phyloP scores from a whole-genome alignment of 345 rosid genomes.

The Camelina neglecta region DNA sequence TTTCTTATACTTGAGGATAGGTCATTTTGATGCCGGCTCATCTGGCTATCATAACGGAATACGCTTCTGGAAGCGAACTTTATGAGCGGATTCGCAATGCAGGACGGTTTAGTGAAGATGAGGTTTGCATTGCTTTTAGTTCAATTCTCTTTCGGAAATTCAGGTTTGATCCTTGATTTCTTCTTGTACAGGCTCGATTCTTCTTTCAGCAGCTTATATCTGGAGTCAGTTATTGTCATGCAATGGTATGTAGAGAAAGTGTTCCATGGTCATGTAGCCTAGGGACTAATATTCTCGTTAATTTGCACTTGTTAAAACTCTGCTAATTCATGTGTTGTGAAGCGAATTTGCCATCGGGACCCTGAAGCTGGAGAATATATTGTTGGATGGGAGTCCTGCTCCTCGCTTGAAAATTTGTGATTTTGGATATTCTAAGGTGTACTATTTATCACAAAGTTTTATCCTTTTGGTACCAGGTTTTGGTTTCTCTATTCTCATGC shows the following conservation, averaged over 20 bases:
- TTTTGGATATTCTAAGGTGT: constrained; percentile 97
- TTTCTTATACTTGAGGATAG: constrained; percentile 44
- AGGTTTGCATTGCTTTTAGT: constrained; percentile 50
- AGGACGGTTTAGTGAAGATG: constrained; percentile 90
- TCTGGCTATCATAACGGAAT: constrained; percentile 95
- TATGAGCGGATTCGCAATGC: constrained; percentile 85
- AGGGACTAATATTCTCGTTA: not conserved
- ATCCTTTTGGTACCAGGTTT: not conserved
- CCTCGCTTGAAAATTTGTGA: constrained; percentile 95
- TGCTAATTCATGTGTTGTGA: constrained; percentile 36
- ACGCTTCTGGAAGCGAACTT: constrained; percentile 94
- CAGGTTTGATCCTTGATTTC: not conserved
- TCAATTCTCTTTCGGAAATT: not conserved
- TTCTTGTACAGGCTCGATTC: constrained; percentile 44
- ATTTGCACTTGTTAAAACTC: not conserved
- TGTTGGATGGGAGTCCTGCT: constrained; percentile 94
- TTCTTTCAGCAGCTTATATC: constrained; percentile 52
- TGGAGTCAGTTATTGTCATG: constrained; percentile 50
- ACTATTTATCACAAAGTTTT: too few relatives aligned
- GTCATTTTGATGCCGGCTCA: constrained; percentile 91
- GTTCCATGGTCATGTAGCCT: not conserved
- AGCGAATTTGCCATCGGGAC: constrained; percentile 98
- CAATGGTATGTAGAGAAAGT: constrained; percentile 35
- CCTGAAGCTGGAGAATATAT: constrained; percentile 83
- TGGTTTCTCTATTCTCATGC: not conserved